Evolutionary conservation across 2,329 filamentous ascomycete species (phyloP), one percentile per base, ranked within the genome.

Genomic region (Alternaria brassicicola): DNA sequence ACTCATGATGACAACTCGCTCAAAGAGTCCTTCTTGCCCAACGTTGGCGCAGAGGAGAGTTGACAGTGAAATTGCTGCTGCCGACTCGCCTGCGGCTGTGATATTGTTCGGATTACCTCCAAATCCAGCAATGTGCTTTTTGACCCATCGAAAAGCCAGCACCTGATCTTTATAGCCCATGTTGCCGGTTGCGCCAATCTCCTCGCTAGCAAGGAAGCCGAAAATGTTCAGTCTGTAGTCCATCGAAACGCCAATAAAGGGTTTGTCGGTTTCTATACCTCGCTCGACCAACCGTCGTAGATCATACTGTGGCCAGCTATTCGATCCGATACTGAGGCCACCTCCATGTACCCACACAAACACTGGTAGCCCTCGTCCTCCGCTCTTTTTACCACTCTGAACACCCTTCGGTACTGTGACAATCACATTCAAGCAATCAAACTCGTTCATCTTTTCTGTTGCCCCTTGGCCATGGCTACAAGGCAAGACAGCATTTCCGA

Each of bases 301-400:
- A 55, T 85, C 60, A 63, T 82, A 84, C 50, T 85, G 81, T 1
- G 84, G 84, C 79, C 82, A 86, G 4, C 75, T 82, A 38, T 81
- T 83, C 3, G 79, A 80, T 7, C 83, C 84, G 8, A 81, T 76
- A 6, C 74, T 72, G 33, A 83, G 78, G 0, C 79, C 83, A n/a
- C 84, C 83, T 1, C 84, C 84, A 57, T 86, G 83, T 3, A 86
- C 78, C 66, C 83, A 84, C 2, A 82, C 76, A 25, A 85, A 75
- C 0, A 86, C 83, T 0, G 84, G 84, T 4, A 85, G 71, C 26
- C 25, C 33, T 39, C 58, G 53, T 21, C 15, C n/a, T 19, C 15
- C 19, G 10, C 15, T 30, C 50, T 36, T 9, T 38, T 15, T 30
- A 9, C 19, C 13, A 17, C 17, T 15, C 10, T 46, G 10, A 13